Base-by-base conservation (phyloP, 1,284 basidiomycete species). In the Neolentinus lepideus region DNA sequence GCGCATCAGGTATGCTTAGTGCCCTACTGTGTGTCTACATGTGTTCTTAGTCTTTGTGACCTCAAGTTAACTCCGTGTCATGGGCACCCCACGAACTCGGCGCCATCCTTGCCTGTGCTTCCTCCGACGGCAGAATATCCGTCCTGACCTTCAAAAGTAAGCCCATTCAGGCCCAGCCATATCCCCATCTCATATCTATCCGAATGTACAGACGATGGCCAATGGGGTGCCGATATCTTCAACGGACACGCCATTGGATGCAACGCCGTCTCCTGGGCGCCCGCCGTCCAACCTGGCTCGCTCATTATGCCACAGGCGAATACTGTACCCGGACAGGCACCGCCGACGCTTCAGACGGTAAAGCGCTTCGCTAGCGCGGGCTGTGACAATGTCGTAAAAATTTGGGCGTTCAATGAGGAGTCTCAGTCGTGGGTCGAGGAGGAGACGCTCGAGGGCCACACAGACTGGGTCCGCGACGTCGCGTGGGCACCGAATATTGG, bases 51-150 rank as follows among this genome's bases (percentile, higher is more conserved):
- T 21, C 29, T 21, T 27, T 43, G 33, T 14, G 16, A 11, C 14
- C 0, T 21, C 8, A 59, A 93, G 96, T 98, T 57, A 99, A 99
- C 73, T 95, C 95, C 0, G 91, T 99, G 36, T 92, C 94, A 0
- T 99, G 97, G 96, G 95, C 96, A 31, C 94, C 97, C 1, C 94
- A 97, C 64, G 96, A 98, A 69, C 83, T 98, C 12, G 96, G 97
- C 54, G 93, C 97, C 0, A 95, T 98, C 62, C 81, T 99, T 48
- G 95, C 94, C 1, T 99, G 96, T 66, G 96, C 96, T 1, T 96
- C 92, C n/a, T 97, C 94, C 2, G 96, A 99, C 68, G 96, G 96
- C 60, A 97, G 97, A 69, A 84, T 99, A 53, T 98, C 96, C 8
- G 94, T 99, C 25, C 77, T 99, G 58, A 93, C 91, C 6, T 99